Conservation (phyloP, 768 basidiomycete genomes). For the Serendipita indica region DNA sequence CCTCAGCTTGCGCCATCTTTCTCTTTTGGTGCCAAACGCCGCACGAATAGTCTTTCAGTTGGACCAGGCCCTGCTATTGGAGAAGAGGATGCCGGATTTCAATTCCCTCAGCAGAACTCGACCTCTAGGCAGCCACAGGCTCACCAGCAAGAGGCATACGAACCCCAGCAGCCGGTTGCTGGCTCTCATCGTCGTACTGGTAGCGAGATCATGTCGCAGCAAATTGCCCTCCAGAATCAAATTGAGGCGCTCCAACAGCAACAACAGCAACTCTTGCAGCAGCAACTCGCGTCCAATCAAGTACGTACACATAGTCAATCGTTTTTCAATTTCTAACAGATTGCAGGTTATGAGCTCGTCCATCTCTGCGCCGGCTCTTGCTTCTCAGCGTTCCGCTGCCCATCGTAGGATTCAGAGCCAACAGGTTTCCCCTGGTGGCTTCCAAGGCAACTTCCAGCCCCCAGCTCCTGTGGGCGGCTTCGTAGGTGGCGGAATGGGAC, state of each 20-base stretch:
- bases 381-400: conserved; percentile 27
- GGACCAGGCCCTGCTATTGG: conserved; percentile 47
- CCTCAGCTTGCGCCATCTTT: conserved; percentile 86
- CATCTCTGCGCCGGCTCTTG: conserved; percentile 56
- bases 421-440: conserved; percentile 46
- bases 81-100: conserved; percentile 69
- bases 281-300: conserved; percentile 77
- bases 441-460: conserved; percentile 22
- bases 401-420: conserved; percentile 77
- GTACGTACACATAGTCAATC: conserved; percentile 29
- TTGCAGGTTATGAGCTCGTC: conserved; percentile 51
- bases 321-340: background rate
- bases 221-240: conserved; percentile 82
- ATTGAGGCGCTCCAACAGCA: conserved; percentile 84
- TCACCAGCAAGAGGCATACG: conserved; percentile 28
- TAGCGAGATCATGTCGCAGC: conserved; percentile 90
- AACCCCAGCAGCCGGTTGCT: conserved; percentile 25
- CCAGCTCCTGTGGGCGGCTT: conserved; percentile 10
- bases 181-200: conserved; percentile 24
- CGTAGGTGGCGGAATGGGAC: conserved; percentile 28
- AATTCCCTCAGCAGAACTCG: conserved; percentile 53
- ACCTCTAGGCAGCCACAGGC: background rate
- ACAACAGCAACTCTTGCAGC: conserved; percentile 79
- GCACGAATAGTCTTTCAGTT: conserved; percentile 36
- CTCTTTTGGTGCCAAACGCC: conserved; percentile 62